These are phyloP conservation scores for Crotalaria pallida DNA, from an alignment of 306 rosid genomes.

Conservation along the genomic window DNA sequence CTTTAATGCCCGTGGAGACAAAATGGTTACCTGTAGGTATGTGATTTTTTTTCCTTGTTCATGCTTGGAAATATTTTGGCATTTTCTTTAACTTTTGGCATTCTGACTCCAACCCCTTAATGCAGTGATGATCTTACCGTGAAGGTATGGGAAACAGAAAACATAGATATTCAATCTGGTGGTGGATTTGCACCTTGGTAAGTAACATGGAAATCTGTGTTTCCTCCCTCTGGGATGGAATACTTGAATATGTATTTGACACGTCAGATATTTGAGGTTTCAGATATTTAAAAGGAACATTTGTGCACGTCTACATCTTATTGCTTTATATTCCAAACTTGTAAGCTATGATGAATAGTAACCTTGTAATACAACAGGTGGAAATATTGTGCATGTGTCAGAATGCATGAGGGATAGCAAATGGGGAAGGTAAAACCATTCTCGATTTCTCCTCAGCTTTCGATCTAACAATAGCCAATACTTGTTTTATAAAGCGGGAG, in stretches of 20 bases:
- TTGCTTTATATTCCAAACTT: not conserved
- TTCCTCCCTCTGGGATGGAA: not conserved
- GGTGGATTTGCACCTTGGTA: slow-evolving; percentile 70
- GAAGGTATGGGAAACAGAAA: slow-evolving; percentile 84
- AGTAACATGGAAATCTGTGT: slow-evolving; percentile 27
- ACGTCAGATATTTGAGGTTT: not conserved
- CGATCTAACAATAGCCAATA: too few species aligned
- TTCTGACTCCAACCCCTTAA: slow-evolving; percentile 14
- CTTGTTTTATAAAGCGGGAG: too few species aligned
- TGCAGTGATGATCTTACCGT: slow-evolving; percentile 86
- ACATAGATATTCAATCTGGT: slow-evolving; percentile 43
- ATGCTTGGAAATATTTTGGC: slow-evolving; percentile 12
- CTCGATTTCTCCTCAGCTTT: too few species aligned
- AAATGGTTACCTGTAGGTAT: slow-evolving; percentile 89
- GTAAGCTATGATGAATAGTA: not conserved
- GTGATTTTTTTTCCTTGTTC: slow-evolving; percentile 6
- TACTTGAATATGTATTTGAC: not conserved
- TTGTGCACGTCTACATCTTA: not conserved
- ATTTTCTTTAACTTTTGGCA: slow-evolving; percentile 11
- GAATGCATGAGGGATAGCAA: too few species aligned
- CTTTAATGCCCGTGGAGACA: slow-evolving; percentile 72
- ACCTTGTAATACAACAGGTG: not conserved
- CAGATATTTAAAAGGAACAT: not conserved
- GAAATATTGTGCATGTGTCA: not conserved
- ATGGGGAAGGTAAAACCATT: too few species aligned